A percentile compares a stretch with the other conserved stretches of the same genome.
phyloP scores from a whole-genome alignment of 139 green algal genomes.

The Pleodorina starrii region DNA sequence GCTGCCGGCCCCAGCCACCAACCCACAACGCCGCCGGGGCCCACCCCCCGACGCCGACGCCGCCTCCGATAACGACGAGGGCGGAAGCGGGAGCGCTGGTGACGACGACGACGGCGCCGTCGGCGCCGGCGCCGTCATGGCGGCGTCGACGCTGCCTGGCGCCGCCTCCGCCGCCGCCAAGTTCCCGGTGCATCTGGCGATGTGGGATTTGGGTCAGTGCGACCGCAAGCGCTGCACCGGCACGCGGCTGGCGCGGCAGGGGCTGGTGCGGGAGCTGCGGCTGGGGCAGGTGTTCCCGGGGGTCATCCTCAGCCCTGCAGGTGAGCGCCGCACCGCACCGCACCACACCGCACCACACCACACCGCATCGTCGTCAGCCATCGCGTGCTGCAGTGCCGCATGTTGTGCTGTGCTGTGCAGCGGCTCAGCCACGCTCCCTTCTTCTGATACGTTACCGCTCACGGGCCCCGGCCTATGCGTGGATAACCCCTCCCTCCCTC shows the following conservation, averaged over 20 bases:
- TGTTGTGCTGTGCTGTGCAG: no score
- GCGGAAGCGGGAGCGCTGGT: not conserved
- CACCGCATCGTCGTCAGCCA: no score
- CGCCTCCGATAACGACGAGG: not conserved
- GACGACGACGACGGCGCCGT: not conserved
- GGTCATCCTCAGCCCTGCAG: conserved; percentile 87
- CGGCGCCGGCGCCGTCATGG: not conserved
- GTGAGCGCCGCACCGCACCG: no score
- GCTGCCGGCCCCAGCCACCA: not conserved
- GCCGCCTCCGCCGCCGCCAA: not conserved
- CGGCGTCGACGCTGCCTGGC: not conserved
- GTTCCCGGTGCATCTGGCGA: conserved; percentile 70
- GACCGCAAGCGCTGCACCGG: conserved; percentile 85
- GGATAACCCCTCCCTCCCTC: no score
- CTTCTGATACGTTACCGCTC: no score
- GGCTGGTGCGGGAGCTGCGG: conserved; percentile 83
- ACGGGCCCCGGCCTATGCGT: no score
- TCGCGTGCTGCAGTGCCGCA: no score
- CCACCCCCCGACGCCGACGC: not conserved
- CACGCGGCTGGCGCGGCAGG: conserved; percentile 76
- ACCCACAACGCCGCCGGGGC: not conserved
- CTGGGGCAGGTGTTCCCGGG: conserved; percentile 87
- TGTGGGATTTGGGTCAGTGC: conserved; percentile 96
- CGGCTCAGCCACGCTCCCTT: no score
- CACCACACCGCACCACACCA: no score